A percentile compares a stretch with the other conserved stretches of the same genome.
phyloP scores from a whole-genome alignment of 1,139 yeast genomes.

The Suhomyces panamericanus region DNA sequence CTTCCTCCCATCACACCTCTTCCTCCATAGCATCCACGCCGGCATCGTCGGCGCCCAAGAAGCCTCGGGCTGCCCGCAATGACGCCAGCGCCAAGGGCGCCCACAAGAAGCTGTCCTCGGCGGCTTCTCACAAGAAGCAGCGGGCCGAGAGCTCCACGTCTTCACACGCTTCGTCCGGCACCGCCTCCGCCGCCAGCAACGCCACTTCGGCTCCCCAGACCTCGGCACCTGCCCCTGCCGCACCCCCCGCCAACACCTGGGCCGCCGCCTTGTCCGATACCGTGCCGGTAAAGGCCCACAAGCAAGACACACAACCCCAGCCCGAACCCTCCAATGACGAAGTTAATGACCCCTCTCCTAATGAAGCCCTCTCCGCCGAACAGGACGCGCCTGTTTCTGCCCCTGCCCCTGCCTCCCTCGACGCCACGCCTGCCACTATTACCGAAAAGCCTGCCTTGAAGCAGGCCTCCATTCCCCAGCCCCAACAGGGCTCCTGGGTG shows the following conservation, averaged over 20 bases:
- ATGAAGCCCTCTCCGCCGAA: slow-evolving; percentile 12
- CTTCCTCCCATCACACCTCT: slow-evolving; percentile 3
- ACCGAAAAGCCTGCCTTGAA: slow-evolving; percentile 28
- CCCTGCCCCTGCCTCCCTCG: slow-evolving; percentile 13
- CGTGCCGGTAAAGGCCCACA: slow-evolving; percentile 20
- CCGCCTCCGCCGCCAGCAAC: slow-evolving; percentile 17
- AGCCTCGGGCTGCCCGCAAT: slow-evolving; percentile 10
- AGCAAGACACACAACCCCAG: slow-evolving; percentile 16
- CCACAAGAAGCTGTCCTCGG: slow-evolving; percentile 11
- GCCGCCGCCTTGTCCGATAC: slow-evolving; percentile 51
- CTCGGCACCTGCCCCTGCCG: slow-evolving; percentile 13
- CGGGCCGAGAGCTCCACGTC: slow-evolving; percentile 9
- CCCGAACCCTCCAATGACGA: slow-evolving; percentile 15
- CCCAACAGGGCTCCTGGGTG: slow-evolving; percentile 53
- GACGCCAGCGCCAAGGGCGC: slow-evolving; percentile 10
- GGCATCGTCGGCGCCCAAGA: slow-evolving; percentile 11
- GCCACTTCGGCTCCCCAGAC: slow-evolving; percentile 1
- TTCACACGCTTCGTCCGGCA: slow-evolving; percentile 7
- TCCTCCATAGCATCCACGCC: slow-evolving; percentile 12
- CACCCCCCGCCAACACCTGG: slow-evolving; percentile 42
- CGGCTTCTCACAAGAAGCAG: slow-evolving; percentile 14
- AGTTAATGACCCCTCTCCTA: slow-evolving; percentile 13
- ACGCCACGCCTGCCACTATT: slow-evolving; percentile 15
- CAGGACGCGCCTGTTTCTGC: slow-evolving; percentile 11
- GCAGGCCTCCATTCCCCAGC: slow-evolving; percentile 34